These are phyloP conservation scores for Aspergillus arachidicola DNA, from an alignment of 2,329 filamentous ascomycete species.

Conservation along the genomic window DNA sequence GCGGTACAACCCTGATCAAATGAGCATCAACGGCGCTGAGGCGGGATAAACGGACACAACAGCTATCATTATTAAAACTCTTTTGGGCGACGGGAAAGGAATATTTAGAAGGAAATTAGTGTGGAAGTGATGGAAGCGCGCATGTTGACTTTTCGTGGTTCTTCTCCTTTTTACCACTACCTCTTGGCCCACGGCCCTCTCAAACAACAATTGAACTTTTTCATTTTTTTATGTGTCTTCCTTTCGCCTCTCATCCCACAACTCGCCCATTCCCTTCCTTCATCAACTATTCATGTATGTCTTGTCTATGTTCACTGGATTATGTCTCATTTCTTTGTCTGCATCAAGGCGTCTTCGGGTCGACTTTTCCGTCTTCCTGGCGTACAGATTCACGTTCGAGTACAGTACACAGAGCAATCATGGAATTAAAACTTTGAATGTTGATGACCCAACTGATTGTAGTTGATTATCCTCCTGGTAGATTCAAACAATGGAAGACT, in stretches of 20 bases:
- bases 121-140: constrained; percentile 1
- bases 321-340: constrained; percentile 15
- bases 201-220: constrained; percentile 1
- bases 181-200: constrained; percentile 4
- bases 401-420: constrained; percentile 15
- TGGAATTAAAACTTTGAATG: constrained; percentile 2
- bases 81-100: constrained; percentile 7
- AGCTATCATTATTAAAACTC: constrained; percentile 9
- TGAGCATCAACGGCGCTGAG: constrained; percentile 38
- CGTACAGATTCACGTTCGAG: constrained; percentile 16
- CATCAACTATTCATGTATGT: constrained; percentile 10
- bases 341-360: constrained; percentile 25
- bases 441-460: not conserved
- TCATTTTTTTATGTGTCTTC: constrained; percentile 1
- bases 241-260: not conserved
- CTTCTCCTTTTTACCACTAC: constrained; percentile 15
- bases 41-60: constrained; percentile 12
- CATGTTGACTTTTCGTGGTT: constrained; percentile 5
- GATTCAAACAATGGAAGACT: not conserved
- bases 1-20: constrained; percentile 36
- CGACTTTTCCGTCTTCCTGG: constrained; percentile 15
- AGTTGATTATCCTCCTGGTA: not conserved
- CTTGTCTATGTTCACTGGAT: constrained; percentile 3
- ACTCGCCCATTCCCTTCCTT: not conserved
- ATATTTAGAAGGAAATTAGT: constrained; percentile 7